Evolutionary conservation across 2,329 filamentous ascomycete genomes (phyloP).

Genomic region (Capronia americana): DNA sequence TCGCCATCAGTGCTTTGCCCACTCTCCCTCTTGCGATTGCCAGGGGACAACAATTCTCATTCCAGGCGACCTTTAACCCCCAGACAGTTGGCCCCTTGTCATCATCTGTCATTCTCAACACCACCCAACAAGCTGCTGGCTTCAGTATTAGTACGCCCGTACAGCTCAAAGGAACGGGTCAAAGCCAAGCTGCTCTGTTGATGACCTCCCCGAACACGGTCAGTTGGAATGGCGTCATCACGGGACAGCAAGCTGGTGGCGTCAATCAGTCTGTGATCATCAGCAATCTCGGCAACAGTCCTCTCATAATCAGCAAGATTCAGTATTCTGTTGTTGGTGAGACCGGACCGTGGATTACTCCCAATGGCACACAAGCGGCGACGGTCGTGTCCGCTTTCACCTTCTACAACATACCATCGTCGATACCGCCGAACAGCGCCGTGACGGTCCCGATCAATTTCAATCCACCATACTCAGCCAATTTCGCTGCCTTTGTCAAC

Average conservation of each 20-base stretch:
- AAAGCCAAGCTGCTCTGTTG: constrained; percentile 48
- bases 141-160: constrained; percentile 50
- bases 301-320: constrained; percentile 44
- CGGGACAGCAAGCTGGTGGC: constrained; percentile 44
- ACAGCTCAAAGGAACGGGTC: constrained; percentile 48
- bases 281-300: constrained; percentile 48
- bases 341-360: constrained; percentile 34
- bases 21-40: constrained; percentile 44
- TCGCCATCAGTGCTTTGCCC: constrained; percentile 49
- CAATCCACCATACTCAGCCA: constrained; percentile 51
- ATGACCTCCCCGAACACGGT: constrained; percentile 47
- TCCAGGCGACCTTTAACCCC: constrained; percentile 52
- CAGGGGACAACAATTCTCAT: constrained; percentile 48
- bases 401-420: constrained; percentile 32
- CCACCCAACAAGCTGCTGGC: constrained; percentile 47
- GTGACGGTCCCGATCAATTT: constrained; percentile 44
- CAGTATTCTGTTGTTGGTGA: constrained; percentile 29
- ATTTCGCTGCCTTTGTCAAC: constrained; percentile 58
- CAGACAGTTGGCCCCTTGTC: constrained; percentile 45
- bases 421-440: constrained; percentile 36
- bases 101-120: constrained; percentile 48
- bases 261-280: constrained; percentile 46
- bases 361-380: constrained; percentile 28
- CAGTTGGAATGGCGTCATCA: constrained; percentile 51
- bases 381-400: constrained; percentile 34